Base-by-base conservation (phyloP, 345 rosid genomes). In the Bruguiera sexangula region DNA sequence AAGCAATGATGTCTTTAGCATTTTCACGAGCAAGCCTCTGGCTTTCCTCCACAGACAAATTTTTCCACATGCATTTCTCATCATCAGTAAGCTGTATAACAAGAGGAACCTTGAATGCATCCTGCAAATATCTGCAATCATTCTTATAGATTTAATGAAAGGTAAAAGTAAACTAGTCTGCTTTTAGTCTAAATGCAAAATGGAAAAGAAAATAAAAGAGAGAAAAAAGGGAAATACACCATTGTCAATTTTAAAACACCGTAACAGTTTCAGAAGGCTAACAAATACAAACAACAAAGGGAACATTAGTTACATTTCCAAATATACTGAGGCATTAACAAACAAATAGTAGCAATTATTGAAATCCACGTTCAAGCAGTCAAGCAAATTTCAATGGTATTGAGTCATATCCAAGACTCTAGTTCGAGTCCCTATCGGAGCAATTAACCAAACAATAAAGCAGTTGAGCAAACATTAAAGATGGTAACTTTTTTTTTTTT, bases 1-100 rank as follows among this genome's bases (percentile, higher is more conserved):
- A 92, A 43, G 99, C 96, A 77, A 95, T 95, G 3, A 95, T 92
- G 77, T 95, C 96, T 76, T 90, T 92, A 0, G 97, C 97, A 77
- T 95, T 92, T 79, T 92, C 97, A 62, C 96, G 79, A 15, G 96
- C 97, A 55, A 95, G 93, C 74, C 97, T 83, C 67, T 86, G 88
- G 78, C 92, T 82, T 87, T 95, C 97, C 78, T 89, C 97, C 13
- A 89, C 87, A 0, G 96, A 69, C 34, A 95, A 73, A 78, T 86
- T 83, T 83, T 95, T 95, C 96, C 97, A 92, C 87, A 87, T 81
- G 75, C 83, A 89, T 74, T 91, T 87, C 66, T 91, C 97, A 79
- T 91, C 97, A 34, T 91, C 96, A 1, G 97, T 91, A 26, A 91
- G 93, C 69, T 91, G 97, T 75, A 91, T 78, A 51, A 91, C 96